Conservation (phyloP, 202 grass and related monocot genomes). For the Carex arenaria region DNA sequence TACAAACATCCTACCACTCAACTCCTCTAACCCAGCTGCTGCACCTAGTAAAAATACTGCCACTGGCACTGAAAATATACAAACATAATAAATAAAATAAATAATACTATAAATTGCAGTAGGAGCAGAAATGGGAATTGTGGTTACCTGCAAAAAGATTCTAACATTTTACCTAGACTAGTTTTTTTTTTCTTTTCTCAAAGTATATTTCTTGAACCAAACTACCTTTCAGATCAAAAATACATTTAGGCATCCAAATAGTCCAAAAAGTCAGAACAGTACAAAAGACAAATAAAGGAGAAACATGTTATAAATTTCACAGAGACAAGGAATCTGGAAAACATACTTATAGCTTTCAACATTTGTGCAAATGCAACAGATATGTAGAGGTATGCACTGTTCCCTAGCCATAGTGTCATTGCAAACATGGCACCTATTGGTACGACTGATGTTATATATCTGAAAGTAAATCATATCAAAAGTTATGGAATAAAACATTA, state of each 20-base stretch:
- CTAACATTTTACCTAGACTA: not conserved
- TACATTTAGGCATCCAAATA: not conserved
- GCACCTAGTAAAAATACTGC: constrained; percentile 92
- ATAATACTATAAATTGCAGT: not conserved
- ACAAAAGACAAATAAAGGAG: not conserved
- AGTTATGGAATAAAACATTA: not conserved
- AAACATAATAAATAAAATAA: constrained; percentile 27
- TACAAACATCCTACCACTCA: constrained; percentile 81
- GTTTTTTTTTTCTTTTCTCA: not conserved
- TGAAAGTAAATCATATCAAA: constrained; percentile 40
- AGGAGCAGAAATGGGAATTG: constrained; percentile 6
- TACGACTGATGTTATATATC: constrained; percentile 92
- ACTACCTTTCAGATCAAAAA: not conserved
- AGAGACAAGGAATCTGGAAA: not conserved
- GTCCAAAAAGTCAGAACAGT: not conserved
- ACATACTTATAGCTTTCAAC: constrained; percentile 98
- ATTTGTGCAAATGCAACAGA: constrained; percentile 99
- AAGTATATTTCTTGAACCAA: not conserved
- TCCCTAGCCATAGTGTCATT: constrained; percentile 96
- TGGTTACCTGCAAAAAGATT: constrained; percentile 8
- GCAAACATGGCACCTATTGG: constrained; percentile 99
- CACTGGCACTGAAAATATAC: constrained; percentile 75
- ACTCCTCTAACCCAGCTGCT: constrained; percentile 84
- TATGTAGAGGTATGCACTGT: constrained; percentile 98
- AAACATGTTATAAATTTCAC: not conserved